These are phyloP conservation scores for Xylaria sp. DNA, from an alignment of 2,329 filamentous ascomycete genomes.

Conservation along the genomic window DNA sequence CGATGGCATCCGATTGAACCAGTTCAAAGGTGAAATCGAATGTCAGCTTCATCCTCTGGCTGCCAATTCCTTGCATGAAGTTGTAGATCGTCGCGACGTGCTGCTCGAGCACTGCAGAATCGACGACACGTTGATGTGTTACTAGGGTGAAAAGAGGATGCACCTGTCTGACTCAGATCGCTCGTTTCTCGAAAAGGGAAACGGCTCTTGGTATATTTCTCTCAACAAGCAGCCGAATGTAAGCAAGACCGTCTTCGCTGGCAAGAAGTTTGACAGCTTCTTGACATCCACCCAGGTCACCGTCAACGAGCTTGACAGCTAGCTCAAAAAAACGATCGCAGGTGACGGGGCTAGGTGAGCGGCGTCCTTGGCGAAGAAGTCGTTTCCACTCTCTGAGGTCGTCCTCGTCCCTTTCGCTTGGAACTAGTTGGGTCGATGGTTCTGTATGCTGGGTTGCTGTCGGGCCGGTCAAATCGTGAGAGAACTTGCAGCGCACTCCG, in stretches of 20 bases:
- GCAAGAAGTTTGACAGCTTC: conserved; percentile 48
- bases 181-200: conserved; percentile 3
- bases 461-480: conserved; percentile 21
- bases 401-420: conserved; percentile 11
- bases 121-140: conserved; percentile 50
- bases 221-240: conserved; percentile 46
- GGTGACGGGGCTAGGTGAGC: conserved; percentile 7
- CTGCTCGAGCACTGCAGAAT: conserved; percentile 55
- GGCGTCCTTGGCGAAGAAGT: conserved; percentile 32
- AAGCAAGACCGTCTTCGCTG: conserved; percentile 46
- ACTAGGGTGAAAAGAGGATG: conserved; percentile 52
- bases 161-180: conserved; percentile 46
- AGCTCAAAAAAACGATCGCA: conserved; percentile 47
- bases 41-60: conserved; percentile 18
- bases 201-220: conserved; percentile 36
- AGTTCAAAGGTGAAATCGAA: conserved; percentile 27
- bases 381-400: conserved; percentile 56
- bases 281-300: conserved; percentile 48
- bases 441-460: neutral
- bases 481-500: conserved; percentile 32
- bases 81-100: conserved; percentile 52
- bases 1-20: neutral
- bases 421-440: neutral
- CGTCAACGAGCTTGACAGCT: conserved; percentile 48
- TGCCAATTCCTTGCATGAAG: conserved; percentile 45